phyloP scores from a whole-genome alignment of 805 yeast genomes.

The Ogataea ramenticola region DNA sequence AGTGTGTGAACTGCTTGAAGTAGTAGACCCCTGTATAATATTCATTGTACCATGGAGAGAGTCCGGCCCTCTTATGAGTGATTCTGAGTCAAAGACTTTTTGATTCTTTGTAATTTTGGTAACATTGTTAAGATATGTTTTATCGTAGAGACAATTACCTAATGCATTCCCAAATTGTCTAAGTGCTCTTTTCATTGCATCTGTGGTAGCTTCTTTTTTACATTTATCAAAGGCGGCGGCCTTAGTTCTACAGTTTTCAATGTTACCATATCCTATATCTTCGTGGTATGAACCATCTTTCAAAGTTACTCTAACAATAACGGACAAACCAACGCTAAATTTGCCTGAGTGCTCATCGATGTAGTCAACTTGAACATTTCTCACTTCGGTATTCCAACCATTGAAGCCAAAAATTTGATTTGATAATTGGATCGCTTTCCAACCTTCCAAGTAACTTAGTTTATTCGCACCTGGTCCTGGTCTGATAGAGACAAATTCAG shows the following conservation, averaged over 20 bases:
- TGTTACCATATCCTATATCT: conserved; percentile 68
- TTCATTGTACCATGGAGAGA: not conserved
- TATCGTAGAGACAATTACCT: conserved; percentile 82
- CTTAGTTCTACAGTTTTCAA: conserved; percentile 62
- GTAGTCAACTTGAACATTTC: conserved; percentile 59
- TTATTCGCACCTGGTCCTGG: conserved; percentile 67
- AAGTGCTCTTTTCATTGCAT: conserved; percentile 72
- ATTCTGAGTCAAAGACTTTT: conserved; percentile 21
- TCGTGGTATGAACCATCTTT: conserved; percentile 80
- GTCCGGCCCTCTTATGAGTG: conserved; percentile 20
- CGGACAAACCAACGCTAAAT: conserved; percentile 60
- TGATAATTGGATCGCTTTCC: conserved; percentile 76
- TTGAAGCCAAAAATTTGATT: conserved; percentile 77
- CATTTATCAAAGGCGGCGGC: conserved; percentile 76
- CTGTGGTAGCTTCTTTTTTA: conserved; percentile 79
- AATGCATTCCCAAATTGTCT: conserved; percentile 74
- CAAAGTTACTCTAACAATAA: conserved; percentile 62
- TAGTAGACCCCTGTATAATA: not conserved
- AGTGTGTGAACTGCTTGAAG: too few relatives aligned
- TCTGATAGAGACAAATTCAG: conserved; percentile 69
- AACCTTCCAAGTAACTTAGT: conserved; percentile 74
- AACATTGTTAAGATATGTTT: conserved; percentile 49
- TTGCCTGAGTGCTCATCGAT: conserved; percentile 57
- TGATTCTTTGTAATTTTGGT: conserved; percentile 33
- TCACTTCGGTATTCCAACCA: conserved; percentile 76